Conservation (phyloP, 2,329 filamentous ascomycete species). For the Phaeosphaeria sp. region DNA sequence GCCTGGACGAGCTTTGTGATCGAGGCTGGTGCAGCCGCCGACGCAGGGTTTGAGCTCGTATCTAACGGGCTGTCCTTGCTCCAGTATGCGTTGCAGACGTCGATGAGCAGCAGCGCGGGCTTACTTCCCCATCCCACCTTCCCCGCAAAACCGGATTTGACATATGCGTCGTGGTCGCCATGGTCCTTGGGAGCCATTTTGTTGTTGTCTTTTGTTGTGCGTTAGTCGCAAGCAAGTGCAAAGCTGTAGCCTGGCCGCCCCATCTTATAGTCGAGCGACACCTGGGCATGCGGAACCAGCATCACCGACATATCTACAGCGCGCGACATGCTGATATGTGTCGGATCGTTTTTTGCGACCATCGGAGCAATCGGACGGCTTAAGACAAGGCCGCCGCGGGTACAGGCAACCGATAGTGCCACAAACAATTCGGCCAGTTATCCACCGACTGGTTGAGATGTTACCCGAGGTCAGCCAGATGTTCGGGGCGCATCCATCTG, state of each 20-base stretch:
- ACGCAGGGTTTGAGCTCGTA: slow-evolving; percentile 47
- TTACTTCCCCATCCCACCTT: slow-evolving; percentile 54
- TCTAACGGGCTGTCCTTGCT: slow-evolving; percentile 52
- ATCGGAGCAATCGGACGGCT: slow-evolving; percentile 23
- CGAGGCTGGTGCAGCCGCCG: slow-evolving; percentile 44
- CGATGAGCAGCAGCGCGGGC: slow-evolving; percentile 55
- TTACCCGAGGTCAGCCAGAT: slow-evolving; percentile 36
- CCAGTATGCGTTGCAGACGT: slow-evolving; percentile 59
- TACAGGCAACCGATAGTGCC: slow-evolving; percentile 28
- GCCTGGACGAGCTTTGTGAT: slow-evolving; percentile 52
- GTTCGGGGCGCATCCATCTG: slow-evolving; percentile 19
- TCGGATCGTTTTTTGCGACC: slow-evolving; percentile 17
- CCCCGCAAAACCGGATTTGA: slow-evolving; percentile 48
- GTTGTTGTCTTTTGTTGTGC: slow-evolving; percentile 14
- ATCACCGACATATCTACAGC: slow-evolving; percentile 6
- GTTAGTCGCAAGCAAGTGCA: slow-evolving; percentile 13
- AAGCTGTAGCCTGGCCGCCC: slow-evolving; percentile 7
- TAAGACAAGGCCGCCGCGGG: slow-evolving; percentile 22
- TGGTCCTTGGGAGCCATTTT: slow-evolving; percentile 27
- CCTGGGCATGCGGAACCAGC: slow-evolving; percentile 3
- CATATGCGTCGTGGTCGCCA: slow-evolving; percentile 30
- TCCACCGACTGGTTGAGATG: slow-evolving; percentile 24
- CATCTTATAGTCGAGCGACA: slow-evolving; percentile 13
- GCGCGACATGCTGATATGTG: slow-evolving; percentile 9
- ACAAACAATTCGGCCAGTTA: slow-evolving; percentile 30